Evolutionary conservation across 1,284 basidiomycete species (phyloP).

Genomic region (Leccinum griseonigrum): DNA sequence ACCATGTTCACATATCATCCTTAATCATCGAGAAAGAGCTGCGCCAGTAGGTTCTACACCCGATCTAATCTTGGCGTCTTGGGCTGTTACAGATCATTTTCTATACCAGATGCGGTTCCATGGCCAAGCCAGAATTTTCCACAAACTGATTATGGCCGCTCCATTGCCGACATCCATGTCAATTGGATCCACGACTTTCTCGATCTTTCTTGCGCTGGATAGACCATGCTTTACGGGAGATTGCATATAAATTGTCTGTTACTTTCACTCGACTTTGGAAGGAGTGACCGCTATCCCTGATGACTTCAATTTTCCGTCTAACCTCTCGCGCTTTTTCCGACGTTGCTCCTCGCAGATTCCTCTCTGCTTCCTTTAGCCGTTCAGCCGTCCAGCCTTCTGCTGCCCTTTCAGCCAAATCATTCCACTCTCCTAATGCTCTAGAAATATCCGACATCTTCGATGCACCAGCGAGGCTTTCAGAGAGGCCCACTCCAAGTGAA

Average conservation of each 20-base stretch:
- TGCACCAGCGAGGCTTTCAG: conserved; percentile 36
- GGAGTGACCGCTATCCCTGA: conserved; percentile 4
- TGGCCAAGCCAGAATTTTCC: not conserved
- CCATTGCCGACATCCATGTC: conserved; percentile 19
- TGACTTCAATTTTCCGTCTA: conserved; percentile 16
- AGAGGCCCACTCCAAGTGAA: conserved; percentile 14
- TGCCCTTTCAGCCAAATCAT: conserved; percentile 4
- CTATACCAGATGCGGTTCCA: not conserved
- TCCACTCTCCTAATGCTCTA: conserved; percentile 7
- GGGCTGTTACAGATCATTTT: conserved; percentile 4
- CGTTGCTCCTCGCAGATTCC: conserved; percentile 6
- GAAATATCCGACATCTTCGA: conserved; percentile 43
- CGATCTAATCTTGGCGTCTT: conserved; percentile 10
- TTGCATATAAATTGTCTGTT: conserved; percentile 21
- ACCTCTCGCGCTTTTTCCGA: conserved; percentile 8
- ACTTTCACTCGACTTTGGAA: not conserved
- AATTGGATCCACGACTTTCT: conserved; percentile 3
- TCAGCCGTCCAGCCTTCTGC: conserved; percentile 9
- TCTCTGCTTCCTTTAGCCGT: conserved; percentile 9
- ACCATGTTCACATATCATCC: not conserved
- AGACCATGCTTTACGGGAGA: not conserved
- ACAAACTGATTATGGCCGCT: conserved; percentile 16
- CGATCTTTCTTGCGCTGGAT: not conserved
- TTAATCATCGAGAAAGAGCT: not conserved
- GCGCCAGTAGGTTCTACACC: not conserved